Base-by-base conservation (phyloP, 441 rosid species). In the Populus hybrid region DNA sequence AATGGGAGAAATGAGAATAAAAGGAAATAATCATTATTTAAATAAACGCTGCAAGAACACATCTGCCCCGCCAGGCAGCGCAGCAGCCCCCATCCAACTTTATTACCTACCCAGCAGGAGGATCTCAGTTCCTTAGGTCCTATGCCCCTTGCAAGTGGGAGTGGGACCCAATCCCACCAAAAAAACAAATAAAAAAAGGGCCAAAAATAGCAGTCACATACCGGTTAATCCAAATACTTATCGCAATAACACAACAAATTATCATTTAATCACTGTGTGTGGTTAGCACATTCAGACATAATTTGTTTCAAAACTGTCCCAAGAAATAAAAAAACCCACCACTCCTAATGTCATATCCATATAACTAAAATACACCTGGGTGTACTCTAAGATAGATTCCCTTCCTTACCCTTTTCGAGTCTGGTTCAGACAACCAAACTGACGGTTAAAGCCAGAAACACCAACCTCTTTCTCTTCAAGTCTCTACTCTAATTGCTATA, bases 391-490 rank as follows among this genome's bases (percentile, higher is more conserved):
- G 32, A 30, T 30, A 30, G 32, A 30, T 9, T 67, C 75, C 42
- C 83, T 73, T 73, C 71, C 21, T 75, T 34, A 21, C 67, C 78
- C 61, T 69, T 81, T 74, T 82, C 85, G 50, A 20, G 78, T 82
- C 79, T 76, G 87, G 89, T 80, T 86, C 87, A 85, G 84, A 84
- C 82, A 12, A 10, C 77, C 89, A 67, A 83, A 78, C 85, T 77
- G 86, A 80, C 86, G 78, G 88, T 86, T 84, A 82, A 78, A 81
- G 78, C 76, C 67, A 40, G 57, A 67, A 24, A 57, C 32, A 61
- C 50, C 36, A 6, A 30, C 71, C 64, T 71, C 36, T 50, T 14
- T 40, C 20, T 57, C 76, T 66, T 21, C 38, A 70, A 71, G 76
- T 75, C 82, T 71, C 53, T 67, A 5, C 18, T 24, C 59, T 36